These are phyloP conservation scores for Neurospora sp. DNA, from an alignment of 495 filamentous ascomycete species.

Conservation along the genomic window DNA sequence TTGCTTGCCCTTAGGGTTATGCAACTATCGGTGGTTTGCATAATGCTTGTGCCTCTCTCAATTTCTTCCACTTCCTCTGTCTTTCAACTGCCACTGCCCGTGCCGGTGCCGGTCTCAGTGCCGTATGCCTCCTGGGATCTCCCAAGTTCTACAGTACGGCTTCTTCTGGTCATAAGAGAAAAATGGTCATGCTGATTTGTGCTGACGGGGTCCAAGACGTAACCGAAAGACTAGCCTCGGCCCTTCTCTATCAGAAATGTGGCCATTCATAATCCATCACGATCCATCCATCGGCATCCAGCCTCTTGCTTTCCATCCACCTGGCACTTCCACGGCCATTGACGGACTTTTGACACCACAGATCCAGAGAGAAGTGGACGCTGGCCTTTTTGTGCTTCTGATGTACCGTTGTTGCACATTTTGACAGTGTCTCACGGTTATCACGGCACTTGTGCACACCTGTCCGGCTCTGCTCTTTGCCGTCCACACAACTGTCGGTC, in stretches of 20 bases:
- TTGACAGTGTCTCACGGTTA: background rate
- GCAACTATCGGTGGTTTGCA: background rate
- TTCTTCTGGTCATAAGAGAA: background rate
- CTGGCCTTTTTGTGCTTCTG: background rate
- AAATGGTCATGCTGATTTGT: background rate
- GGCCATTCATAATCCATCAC: background rate
- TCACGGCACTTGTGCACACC: background rate
- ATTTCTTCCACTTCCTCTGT: background rate
- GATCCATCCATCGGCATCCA: background rate
- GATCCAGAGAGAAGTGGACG: background rate
- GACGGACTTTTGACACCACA: background rate
- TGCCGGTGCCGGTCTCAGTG: background rate
- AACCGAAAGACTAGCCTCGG: background rate
- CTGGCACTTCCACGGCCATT: background rate
- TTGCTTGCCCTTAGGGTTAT: background rate
- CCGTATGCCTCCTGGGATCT: background rate
- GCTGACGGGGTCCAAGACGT: background rate
- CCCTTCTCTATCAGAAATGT: background rate
- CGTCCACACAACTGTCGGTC: background rate
- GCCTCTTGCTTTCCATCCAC: background rate
- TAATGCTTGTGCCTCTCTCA: background rate
- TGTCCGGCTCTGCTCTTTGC: background rate
- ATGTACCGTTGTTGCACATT: background rate
- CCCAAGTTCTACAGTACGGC: background rate
- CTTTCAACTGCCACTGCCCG: background rate